Evolutionary conservation across 2,329 filamentous ascomycete species (phyloP).

Genomic region (Neocucurbitaria cava): DNA sequence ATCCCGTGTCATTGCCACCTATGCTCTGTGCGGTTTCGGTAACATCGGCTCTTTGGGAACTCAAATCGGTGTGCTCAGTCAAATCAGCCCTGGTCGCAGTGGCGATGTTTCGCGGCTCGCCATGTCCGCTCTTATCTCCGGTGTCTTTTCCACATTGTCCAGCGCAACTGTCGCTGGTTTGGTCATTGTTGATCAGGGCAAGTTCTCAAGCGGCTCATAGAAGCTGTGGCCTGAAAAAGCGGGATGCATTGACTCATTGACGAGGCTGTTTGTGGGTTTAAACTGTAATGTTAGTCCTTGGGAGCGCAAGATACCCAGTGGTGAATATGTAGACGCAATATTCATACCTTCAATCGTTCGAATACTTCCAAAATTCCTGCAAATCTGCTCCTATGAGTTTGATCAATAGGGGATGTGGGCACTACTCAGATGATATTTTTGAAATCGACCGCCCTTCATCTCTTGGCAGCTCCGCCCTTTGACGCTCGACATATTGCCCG

Average conservation of each 20-base stretch:
- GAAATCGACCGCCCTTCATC: neutral
- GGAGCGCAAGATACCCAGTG: slow-evolving; percentile 33
- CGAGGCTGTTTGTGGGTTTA: slow-evolving; percentile 11
- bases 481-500: slow-evolving; percentile 11
- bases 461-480: slow-evolving; percentile 15
- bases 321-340: slow-evolving; percentile 16
- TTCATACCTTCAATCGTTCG: slow-evolving; percentile 4
- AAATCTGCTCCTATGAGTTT: neutral
- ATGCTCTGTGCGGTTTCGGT: slow-evolving; percentile 77
- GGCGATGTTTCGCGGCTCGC: slow-evolving; percentile 80
- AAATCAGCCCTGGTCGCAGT: slow-evolving; percentile 76
- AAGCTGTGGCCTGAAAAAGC: neutral
- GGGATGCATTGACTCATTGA: slow-evolving; percentile 4
- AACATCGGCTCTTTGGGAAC: slow-evolving; percentile 89
- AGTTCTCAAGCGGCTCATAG: slow-evolving; percentile 30
- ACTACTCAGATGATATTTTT: neutral
- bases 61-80: slow-evolving; percentile 85
- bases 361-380: neutral
- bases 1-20: slow-evolving; percentile 82
- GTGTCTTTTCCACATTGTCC: slow-evolving; percentile 79
- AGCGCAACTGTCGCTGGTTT: slow-evolving; percentile 68
- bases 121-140: slow-evolving; percentile 77
- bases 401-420: neutral
- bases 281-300: slow-evolving; percentile 24
- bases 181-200: slow-evolving; percentile 57